Base-by-base conservation (phyloP, 2,329 filamentous ascomycete species). In the Pochonia chlamydosporia region DNA sequence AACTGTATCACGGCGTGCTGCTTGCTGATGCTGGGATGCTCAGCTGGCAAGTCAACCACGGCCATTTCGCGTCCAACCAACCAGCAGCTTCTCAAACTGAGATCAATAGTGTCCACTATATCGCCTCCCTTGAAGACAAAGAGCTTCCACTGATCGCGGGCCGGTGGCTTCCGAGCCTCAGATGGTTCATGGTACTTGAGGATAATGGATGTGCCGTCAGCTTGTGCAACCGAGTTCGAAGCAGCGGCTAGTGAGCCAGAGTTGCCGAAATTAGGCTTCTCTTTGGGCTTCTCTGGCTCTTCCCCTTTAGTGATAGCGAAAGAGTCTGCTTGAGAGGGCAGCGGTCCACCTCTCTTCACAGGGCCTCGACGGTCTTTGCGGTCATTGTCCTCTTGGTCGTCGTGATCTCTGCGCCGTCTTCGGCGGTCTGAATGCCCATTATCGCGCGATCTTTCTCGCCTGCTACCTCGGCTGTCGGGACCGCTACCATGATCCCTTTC, bases 1-100 rank as follows among this genome's bases (percentile, higher is more conserved):
- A 99, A 99, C 63, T 99, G 93, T 37, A 99, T 79, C 8, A 91
- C 93, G 1, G 92, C 92, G 65, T 99, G 93, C 68, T 99, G 93
- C 66, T 95, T 95, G 64, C 89, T 95, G 59, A 90, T 83, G 65
- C 89, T 96, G 1, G 91, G 90, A 62, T 99, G 92, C 61, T 95
- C 89, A 7, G 95, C 80, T 2, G 81, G 72, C 48, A 96, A 73
- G 63, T 99, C 93, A 2, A 88, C 89, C 3, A 99, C 85, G 5
- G 84, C 72, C 45, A 78, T 66, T 57, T 96, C 91, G 40, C 91
- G 78, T 1, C 93, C 93, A 8, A 96, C 72, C 21, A 99, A 72
- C 93, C 93, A 99, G 70, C 89, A 96, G 60, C 85, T 95, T 50
- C 89, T 82, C 47, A 75, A 69, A 49, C 79, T 76, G 42, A 99